Percentiles rank a stretch among this genome's conserved stretches.
Evolutionary conservation across 139 green algal species (phyloP).

Genomic region (Closterium sp.): DNA sequence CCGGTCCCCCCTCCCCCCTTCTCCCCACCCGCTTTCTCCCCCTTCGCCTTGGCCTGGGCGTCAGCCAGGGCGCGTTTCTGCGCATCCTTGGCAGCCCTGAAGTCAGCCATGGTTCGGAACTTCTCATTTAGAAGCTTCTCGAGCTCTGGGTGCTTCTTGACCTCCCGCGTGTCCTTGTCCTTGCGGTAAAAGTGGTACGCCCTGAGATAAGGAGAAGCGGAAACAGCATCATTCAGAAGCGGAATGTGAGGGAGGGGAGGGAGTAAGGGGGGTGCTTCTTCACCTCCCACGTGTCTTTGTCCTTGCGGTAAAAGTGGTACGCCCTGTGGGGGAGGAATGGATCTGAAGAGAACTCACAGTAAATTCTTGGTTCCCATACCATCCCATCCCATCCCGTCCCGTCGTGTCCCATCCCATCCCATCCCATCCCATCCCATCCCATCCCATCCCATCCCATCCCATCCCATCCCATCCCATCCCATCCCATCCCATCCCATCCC

Average conservation of each 20-base stretch:
- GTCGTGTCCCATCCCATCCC: too few species aligned
- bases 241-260: too few species aligned
- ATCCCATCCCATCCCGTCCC: too few species aligned
- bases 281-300: conserved; percentile 37
- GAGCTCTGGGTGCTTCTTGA: conserved; percentile 58
- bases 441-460: too few species aligned
- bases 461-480: too few species aligned
- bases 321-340: conserved; percentile 52
- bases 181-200: conserved; percentile 92
- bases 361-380: too few species aligned
- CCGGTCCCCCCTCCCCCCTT: not conserved
- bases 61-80: not conserved
- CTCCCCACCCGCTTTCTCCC: not conserved
- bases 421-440: too few species aligned
- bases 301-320: conserved; percentile 89
- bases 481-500: too few species aligned
- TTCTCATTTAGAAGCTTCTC: conserved; percentile 68
- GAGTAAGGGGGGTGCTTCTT: conserved; percentile 20
- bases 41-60: not conserved
- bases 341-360: too few species aligned
- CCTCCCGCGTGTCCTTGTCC: conserved; percentile 35
- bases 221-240: too few species aligned
- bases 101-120: conserved; percentile 75
- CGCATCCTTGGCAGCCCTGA: conserved; percentile 40
- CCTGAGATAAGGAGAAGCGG: too few species aligned